Conservation (phyloP, 805 yeast species). For the Myxozyma neotropica region DNA sequence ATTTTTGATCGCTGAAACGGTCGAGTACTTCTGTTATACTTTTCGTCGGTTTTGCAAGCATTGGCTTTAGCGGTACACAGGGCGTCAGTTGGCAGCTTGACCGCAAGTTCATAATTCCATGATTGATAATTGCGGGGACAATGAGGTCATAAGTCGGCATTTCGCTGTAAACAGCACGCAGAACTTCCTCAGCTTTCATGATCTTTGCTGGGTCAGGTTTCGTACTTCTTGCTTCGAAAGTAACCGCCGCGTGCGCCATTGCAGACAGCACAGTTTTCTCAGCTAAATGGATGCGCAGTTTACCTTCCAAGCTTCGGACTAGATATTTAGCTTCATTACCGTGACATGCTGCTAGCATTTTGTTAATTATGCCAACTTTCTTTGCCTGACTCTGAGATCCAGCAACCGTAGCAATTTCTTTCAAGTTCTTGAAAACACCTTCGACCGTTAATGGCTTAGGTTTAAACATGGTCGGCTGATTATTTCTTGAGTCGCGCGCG, state of each 20-base stretch:
- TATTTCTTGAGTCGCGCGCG: conserved; percentile 78
- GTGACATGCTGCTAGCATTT: conserved; percentile 83
- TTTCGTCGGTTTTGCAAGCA: conserved; percentile 98
- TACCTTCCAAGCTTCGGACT: conserved; percentile 89
- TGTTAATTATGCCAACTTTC: conserved; percentile 78
- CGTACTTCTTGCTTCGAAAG: conserved; percentile 52
- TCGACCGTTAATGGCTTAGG: conserved; percentile 78
- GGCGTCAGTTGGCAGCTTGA: conserved; percentile 78
- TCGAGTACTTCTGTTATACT: conserved; percentile 90
- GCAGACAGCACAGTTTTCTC: conserved; percentile 88
- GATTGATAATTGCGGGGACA: conserved; percentile 62
- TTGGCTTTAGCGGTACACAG: conserved; percentile 94
- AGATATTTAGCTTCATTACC: conserved; percentile 87
- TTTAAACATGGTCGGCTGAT: conserved; percentile 90
- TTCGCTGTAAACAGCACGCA: conserved; percentile 82
- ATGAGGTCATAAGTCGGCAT: conserved; percentile 87
- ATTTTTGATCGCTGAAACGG: conserved; percentile 65
- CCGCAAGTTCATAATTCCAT: conserved; percentile 68
- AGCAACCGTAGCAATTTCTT: conserved; percentile 71
- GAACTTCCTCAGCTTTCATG: conserved; percentile 69
- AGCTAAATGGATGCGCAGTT: conserved; percentile 88
- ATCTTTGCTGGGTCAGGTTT: conserved; percentile 48
- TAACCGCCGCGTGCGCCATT: conserved; percentile 77
- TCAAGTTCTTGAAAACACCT: conserved; percentile 71
- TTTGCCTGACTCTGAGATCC: conserved; percentile 81